phyloP scores from a whole-genome alignment of 2,329 filamentous ascomycete genomes.

The Periconia sp. region DNA sequence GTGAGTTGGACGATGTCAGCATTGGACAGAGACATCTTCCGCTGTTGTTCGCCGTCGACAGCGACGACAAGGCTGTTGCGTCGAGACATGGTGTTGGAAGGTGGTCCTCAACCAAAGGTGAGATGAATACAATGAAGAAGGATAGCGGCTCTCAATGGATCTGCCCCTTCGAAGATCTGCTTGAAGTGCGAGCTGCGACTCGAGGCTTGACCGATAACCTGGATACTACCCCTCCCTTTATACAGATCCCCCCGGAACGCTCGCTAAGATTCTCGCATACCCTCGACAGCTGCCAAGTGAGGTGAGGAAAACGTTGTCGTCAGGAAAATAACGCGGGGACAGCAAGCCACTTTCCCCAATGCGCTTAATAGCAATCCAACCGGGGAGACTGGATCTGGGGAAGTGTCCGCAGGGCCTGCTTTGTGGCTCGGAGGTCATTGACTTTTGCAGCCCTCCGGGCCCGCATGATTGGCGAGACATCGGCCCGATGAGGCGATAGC shows the following conservation, averaged over 20 bases:
- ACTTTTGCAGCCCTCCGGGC: not conserved
- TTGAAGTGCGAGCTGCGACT: no score
- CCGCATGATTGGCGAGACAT: conserved; percentile 7
- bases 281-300: conserved; percentile 18
- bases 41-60: conserved; percentile 37
- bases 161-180: no score
- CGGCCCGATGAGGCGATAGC: not conserved
- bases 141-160: no score
- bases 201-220: no score
- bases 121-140: no score
- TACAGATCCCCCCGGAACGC: no score
- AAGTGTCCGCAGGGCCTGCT: not conserved
- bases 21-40: conserved; percentile 35
- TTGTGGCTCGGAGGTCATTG: not conserved
- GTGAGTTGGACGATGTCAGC: conserved; percentile 34
- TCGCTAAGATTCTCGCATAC: no score
- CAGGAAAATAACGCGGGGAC: conserved; percentile 30
- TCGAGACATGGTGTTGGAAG: conserved; percentile 33
- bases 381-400: conserved; percentile 13
- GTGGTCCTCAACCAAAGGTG: no score
- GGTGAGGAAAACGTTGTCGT: conserved; percentile 21
- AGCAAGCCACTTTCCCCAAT: conserved; percentile 1
- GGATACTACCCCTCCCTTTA: no score
- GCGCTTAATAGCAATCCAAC: not conserved
- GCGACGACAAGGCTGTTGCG: conserved; percentile 40